Evolutionary conservation across 345 rosid genomes (phyloP).

Genomic region (Raphanus sativus): DNA sequence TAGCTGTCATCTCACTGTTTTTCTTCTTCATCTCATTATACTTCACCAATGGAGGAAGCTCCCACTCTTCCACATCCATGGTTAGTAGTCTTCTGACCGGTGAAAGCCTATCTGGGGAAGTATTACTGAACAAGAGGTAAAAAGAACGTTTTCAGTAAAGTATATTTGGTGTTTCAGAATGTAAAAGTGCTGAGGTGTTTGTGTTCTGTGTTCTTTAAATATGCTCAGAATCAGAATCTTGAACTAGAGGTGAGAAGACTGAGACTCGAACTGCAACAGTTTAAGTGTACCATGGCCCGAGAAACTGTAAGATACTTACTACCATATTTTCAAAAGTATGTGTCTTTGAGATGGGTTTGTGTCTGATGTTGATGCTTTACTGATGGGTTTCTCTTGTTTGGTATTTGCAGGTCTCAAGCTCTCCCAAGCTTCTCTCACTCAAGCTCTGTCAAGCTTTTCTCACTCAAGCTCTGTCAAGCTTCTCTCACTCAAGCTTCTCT

Average conservation of each 20-base stretch:
- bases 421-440: too few relatives aligned
- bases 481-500: too few relatives aligned
- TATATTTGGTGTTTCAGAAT: conserved; percentile 3
- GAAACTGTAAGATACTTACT: conserved; percentile 47
- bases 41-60: conserved; percentile 38
- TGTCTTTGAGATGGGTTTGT: too few relatives aligned
- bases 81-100: conserved; percentile 28
- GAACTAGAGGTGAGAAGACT: conserved; percentile 59
- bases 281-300: conserved; percentile 45
- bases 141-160: not conserved
- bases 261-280: conserved; percentile 57
- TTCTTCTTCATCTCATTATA: too few relatives aligned
- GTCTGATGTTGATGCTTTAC: too few relatives aligned
- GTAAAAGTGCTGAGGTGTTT: conserved; percentile 15
- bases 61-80: conserved; percentile 30
- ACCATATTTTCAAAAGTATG: conserved; percentile 17
- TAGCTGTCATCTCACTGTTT: too few relatives aligned
- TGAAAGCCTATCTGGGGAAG: conserved; percentile 15
- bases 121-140: conserved; percentile 34
- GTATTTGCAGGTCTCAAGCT: too few relatives aligned
- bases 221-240: conserved; percentile 41
- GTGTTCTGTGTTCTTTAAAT: conserved; percentile 18
- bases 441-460: too few relatives aligned
- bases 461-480: too few relatives aligned
- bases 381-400: too few relatives aligned